Base-by-base conservation (phyloP, 2,329 filamentous ascomycete species). In the Aspergillus sojae region DNA sequence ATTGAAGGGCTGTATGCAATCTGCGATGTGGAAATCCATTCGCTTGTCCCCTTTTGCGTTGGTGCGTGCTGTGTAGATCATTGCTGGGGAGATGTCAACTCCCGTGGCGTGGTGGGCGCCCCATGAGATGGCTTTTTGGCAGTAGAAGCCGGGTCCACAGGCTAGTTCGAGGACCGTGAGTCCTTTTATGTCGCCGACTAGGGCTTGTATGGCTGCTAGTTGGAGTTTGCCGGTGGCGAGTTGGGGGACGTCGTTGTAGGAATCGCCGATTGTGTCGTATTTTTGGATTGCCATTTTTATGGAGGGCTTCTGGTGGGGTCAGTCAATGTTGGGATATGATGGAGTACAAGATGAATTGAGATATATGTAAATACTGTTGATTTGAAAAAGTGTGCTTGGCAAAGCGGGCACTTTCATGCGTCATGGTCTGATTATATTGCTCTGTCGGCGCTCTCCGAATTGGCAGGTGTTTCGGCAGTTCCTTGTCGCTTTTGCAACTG, bases 11-110 rank as follows among this genome's bases (percentile, higher is more conserved):
- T 43, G 10, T 32, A 30, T 39, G n/a, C 52, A 50, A 26, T 61
- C 59, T 14, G 53, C 53, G 28, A 61, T 30, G 19, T 34, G 59
- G 39, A 61, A 61, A 14, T 61, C 28, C 3, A 56, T 16, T 16
- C 36, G 30, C 2, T 6, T 26, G 19, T 56, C 53, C 19, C 34
- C 16, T 4, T 19, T 19, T 5, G 26, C 14, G 6, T n/a, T 30
- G 10, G 5, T 3, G 19, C 30, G 59, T 21, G 59, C 59, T 14
- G n/a, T 5, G 3, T 36, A 21, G 23, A 61, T n/a, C 53, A 50
- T 61, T 1, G 32, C 12, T 3, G 41, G 30, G 1, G 43, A 61
- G 2, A 61, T 57, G 30, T 61, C 59, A 3, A 61, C 19, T 1
- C 59, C 59, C 1, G 48, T 19, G n/a, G 26, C 59, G 9, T 21